Evolutionary conservation across 108 stramenopile species (phyloP), one percentile per base, ranked within the genome.

Genomic region (Discostella stelligeroides): DNA sequence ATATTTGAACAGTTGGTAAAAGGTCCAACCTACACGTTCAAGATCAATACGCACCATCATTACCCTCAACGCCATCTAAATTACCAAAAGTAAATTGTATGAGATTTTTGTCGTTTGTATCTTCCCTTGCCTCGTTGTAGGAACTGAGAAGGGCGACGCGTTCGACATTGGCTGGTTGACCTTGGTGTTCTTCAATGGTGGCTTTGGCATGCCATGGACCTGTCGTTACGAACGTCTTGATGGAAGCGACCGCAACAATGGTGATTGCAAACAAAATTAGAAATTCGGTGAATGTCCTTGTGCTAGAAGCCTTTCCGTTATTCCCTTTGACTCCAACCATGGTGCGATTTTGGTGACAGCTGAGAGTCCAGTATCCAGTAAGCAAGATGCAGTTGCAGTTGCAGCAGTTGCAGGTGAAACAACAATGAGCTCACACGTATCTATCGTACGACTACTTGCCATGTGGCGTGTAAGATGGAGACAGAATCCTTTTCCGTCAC

Each of bases 61-160:
- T 27, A 41, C 57, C 78, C 12, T 55, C 54, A 28, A 61, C 49
- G 1, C 82, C 82, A 12, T 71, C 79, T 18, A 83, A 70, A 57
- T 83, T 80, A 20, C 67, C 43, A 39, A 83, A 72, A 13, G 60
- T 63, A 39, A 83, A 80, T 56, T 83, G 67, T 50, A 83, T 61
- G 8, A 76, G 53, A 64, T 81, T 81, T 42, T 54, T 64, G 47
- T 69, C 66, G 54, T 53, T 18, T 34, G 9, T 42, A 42, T 45
- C 41, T 17, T 58, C 34, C 18, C 30, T 17, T 12, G 38, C 60
- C 27, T 51, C 48, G 41, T 53, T 27, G 21, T 1, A n/a, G 38
- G 12, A 15, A 17, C 0, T 21, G 7, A 41, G 28, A 41, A 10
- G n/a, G 20, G 29, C 59, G 0, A n/a, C 34, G 57, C 18, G n/a